Base-by-base conservation (phyloP, 768 basidiomycete genomes). In the Auricularia sp. region DNA sequence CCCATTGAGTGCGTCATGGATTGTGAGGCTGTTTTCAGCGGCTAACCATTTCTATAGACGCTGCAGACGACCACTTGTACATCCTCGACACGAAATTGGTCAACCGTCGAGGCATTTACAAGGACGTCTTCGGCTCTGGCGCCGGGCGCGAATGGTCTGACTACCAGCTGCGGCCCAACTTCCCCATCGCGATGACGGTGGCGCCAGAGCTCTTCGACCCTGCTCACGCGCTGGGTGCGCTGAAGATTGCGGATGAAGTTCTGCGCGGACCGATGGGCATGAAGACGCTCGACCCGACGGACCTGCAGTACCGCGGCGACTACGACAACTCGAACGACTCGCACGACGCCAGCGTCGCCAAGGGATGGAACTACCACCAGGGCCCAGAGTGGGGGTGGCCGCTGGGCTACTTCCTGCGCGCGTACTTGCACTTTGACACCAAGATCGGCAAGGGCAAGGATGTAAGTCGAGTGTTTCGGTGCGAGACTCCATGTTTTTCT, bases 331-430 rank as follows among this genome's bases (percentile, higher is more conserved):
- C 91, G 34, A 93, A 97, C 71, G 95, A 99, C 72, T 86, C 88
- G 1, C 77, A 78, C n/a, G 97, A 99, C 70, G 77, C 84, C 54
- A 77, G 86, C 2, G 76, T 94, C 62, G 96, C 97, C 3, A 98
- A 98, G 72, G 97, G 97, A 1, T 78, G 90, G 76, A 99, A 98
- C 74, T 95, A 96, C 72, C 92, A 98, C 74, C 87, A 94, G 86
- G 93, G 92, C 18, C 93, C 93, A 3, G 91, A 94, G 72, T 97
- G 93, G 93, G 90, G 88, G 10, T 96, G 93, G 93, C 93, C 93
- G 11, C 76, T 93, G 54, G 97, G 97, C 3, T 98, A 93, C 78
- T 98, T 97, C 82, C 76, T 98, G 67, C 86, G 93, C 61, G 93
- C 97, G 0, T 97, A 93, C 75, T 81, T 98, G 56, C 75, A 91